Evolutionary conservation across 2,329 filamentous ascomycete species (phyloP), one percentile per base, ranked within the genome.

Genomic region (Paracoccidioides brasiliensis): DNA sequence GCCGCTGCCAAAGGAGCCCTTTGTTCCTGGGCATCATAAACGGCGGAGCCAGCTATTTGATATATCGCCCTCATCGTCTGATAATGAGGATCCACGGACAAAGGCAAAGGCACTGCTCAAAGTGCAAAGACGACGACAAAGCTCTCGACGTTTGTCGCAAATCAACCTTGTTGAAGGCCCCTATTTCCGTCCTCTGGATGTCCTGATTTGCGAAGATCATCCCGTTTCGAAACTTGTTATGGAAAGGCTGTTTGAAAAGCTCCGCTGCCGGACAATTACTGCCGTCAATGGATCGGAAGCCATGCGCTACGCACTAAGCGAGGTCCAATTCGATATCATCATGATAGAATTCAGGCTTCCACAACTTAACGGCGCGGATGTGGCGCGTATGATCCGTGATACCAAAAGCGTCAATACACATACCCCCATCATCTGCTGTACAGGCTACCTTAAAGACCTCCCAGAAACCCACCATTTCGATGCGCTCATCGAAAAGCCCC

Each of bases 271-370:
- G 44, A 96, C 91, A 7, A 93, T 98, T 64, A 90, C 88, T 2
- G 91, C 93, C 4, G 80, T 85, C 3, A 95, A 90, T 63, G 93
- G 93, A 0, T 85, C 88, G 0, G 93, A 98, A 67, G 93, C 91
- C 9, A 85, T 95, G 64, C 83, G 91, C 28, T 95, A 93, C 71
- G 90, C 93, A 33, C 88, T 95, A 78, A 91, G 91, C 66, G 91
- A 97, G 67, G 91, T 98, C 67, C 95, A 97, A 66, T 98, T 97
- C 66, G 93, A 98, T 71, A 89, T 96, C 64, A 96, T 98, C 68
- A 93, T 98, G 77, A 91, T 95, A 70, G 93, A 98, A 71, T 96
- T 90, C 74, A 94, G 91, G 68, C 76, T 98, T 48, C 91, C 93
- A 8, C 89, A 95, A 66, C 90, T 97, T 66, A 97, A 90, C 64